These are phyloP conservation scores for Lactarius sp. DNA, from an alignment of 768 basidiomycete species.

Conservation along the genomic window DNA sequence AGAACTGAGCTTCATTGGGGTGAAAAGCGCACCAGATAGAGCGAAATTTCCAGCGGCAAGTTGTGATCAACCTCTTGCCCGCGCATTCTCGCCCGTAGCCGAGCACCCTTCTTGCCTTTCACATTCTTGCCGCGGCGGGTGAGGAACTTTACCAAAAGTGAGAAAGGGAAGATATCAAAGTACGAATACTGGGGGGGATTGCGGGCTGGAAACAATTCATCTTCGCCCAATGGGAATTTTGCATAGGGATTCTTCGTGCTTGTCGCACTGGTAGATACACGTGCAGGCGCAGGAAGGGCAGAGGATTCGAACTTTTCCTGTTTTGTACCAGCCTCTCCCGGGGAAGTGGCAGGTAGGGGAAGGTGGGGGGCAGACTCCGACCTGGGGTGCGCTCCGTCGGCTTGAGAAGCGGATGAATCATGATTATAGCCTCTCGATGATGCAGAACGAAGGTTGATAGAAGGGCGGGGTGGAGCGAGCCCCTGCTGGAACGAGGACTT, in stretches of 20 bases:
- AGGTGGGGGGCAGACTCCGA: constrained; percentile 16
- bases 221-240: constrained; percentile 31
- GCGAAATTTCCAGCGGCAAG: constrained; percentile 61
- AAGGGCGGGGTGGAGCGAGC: neutral
- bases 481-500: neutral
- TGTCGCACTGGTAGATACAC: constrained; percentile 1
- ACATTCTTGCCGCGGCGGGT: constrained; percentile 45
- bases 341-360: constrained; percentile 20
- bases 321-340: neutral
- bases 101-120: constrained; percentile 59
- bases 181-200: constrained; percentile 56
- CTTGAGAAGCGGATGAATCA: neutral
- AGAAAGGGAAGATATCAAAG: constrained; percentile 68
- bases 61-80: constrained; percentile 47
- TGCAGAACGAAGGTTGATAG: neutral
- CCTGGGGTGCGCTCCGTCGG: neutral
- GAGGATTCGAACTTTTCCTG: constrained; percentile 8
- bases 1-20: neutral
- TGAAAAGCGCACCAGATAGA: constrained; percentile 50
- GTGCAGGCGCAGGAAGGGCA: constrained; percentile 16
- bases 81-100: constrained; percentile 46
- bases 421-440: neutral
- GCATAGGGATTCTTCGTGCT: constrained; percentile 3
- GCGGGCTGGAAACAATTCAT: constrained; percentile 47
- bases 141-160: constrained; percentile 46